Conservation (phyloP, 805 yeast species). For the Jamesozyma jinghongensis region DNA sequence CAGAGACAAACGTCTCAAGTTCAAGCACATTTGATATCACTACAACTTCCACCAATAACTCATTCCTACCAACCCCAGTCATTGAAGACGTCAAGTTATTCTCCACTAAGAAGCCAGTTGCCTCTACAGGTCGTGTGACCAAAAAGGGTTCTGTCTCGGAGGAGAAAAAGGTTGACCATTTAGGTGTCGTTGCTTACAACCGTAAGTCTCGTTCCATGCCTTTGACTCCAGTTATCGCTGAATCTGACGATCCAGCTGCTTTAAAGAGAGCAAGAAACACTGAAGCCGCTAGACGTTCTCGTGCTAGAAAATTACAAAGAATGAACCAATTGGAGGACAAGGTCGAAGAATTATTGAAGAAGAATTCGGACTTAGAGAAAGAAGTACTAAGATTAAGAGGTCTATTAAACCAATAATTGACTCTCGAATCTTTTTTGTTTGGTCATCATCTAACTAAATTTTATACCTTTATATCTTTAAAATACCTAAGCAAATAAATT, state of each 20-base stretch:
- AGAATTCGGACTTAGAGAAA: slow-evolving; percentile 48
- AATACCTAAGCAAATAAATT: background rate
- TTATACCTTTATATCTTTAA: background rate
- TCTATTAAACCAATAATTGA: slow-evolving; percentile 17
- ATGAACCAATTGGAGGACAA: slow-evolving; percentile 73
- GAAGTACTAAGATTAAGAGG: slow-evolving; percentile 57
- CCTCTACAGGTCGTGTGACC: slow-evolving; percentile 20
- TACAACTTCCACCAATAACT: slow-evolving; percentile 7
- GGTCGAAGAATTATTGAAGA: slow-evolving; percentile 54
- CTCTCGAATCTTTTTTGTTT: background rate
- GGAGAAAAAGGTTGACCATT: slow-evolving; percentile 44
- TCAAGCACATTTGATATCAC: slow-evolving; percentile 3
- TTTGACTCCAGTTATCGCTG: slow-evolving; percentile 57
- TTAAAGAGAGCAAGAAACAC: slow-evolving; percentile 90
- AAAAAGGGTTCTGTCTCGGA: slow-evolving; percentile 8
- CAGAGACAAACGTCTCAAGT: slow-evolving; percentile 5
- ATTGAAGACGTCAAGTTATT: slow-evolving; percentile 21
- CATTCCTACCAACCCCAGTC: slow-evolving; percentile 29
- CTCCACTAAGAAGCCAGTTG: background rate
- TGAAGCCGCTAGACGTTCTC: slow-evolving; percentile 91
- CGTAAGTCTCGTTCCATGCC: slow-evolving; percentile 71
- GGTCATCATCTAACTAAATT: background rate
- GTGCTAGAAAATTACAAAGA: slow-evolving; percentile 87
- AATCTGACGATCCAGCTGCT: slow-evolving; percentile 54
- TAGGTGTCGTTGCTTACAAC: slow-evolving; percentile 68